These are phyloP conservation scores for Apiospora koreana DNA, from an alignment of 2,329 filamentous ascomycete genomes.

Conservation along the genomic window DNA sequence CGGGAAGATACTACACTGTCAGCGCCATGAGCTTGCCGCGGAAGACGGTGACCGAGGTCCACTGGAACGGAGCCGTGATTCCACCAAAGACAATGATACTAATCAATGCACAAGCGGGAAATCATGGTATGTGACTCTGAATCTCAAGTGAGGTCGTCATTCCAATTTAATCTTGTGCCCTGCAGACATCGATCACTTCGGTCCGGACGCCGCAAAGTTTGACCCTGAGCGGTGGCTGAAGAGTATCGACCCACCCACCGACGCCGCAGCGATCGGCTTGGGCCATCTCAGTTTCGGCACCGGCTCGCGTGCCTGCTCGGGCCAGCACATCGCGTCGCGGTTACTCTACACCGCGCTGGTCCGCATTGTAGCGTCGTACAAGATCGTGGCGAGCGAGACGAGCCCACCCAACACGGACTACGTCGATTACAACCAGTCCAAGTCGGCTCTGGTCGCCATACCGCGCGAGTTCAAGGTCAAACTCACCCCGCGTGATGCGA, in stretches of 20 bases:
- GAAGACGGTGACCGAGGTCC: slow-evolving; percentile 50
- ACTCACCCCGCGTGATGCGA: slow-evolving; percentile 51
- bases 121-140: slow-evolving; percentile 44
- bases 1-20: slow-evolving; percentile 54
- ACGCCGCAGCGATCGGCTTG: slow-evolving; percentile 31
- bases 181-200: slow-evolving; percentile 51
- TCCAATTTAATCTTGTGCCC: slow-evolving; percentile 13
- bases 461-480: slow-evolving; percentile 59
- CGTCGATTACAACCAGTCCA: slow-evolving; percentile 62
- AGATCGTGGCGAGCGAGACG: slow-evolving; percentile 46
- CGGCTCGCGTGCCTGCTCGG: slow-evolving; percentile 52
- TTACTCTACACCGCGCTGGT: slow-evolving; percentile 51
- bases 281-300: slow-evolving; percentile 53
- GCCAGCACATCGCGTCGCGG: slow-evolving; percentile 50
- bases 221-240: slow-evolving; percentile 51
- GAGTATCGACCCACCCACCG: slow-evolving; percentile 33
- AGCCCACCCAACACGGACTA: slow-evolving; percentile 62
- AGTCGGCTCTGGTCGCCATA: slow-evolving; percentile 60
- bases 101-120: slow-evolving; percentile 56
- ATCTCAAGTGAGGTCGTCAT: background rate
- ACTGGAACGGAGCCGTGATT: slow-evolving; percentile 53
- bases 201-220: slow-evolving; percentile 44
- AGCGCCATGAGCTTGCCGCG: slow-evolving; percentile 53
- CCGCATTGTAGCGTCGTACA: slow-evolving; percentile 49
- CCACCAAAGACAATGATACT: slow-evolving; percentile 55